Conservation (phyloP, 306 rosid genomes). For the Luffa aegyptiaca region DNA sequence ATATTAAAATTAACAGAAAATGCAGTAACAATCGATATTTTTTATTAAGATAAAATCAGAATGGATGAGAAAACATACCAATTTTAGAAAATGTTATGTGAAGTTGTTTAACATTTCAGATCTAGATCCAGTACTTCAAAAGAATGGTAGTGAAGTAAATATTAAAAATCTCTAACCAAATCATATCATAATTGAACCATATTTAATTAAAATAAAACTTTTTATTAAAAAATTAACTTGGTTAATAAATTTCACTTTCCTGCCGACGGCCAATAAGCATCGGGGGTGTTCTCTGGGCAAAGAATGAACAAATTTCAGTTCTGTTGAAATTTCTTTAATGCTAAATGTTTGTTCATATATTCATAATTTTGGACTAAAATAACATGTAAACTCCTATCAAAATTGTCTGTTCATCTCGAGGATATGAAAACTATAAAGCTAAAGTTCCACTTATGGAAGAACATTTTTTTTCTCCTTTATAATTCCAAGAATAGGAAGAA, state of each 20-base stretch:
- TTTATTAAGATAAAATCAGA: no score
- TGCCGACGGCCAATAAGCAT: neutral
- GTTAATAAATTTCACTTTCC: neutral
- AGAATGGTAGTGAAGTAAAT: no score
- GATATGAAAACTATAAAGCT: neutral
- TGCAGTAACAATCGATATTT: no score
- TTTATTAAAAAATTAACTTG: neutral
- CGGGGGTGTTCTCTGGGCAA: neutral
- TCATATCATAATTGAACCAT: neutral
- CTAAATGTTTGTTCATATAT: neutral
- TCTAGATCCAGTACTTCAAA: neutral
- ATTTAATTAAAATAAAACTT: neutral
- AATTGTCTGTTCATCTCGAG: neutral
- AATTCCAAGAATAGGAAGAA: conserved; percentile 24
- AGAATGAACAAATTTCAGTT: neutral
- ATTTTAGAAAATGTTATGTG: no score
- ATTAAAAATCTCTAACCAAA: neutral
- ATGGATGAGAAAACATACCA: no score
- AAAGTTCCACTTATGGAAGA: neutral
- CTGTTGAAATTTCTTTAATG: neutral
- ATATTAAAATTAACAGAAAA: no score
- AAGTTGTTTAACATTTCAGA: no score
- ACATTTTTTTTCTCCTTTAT: conserved; percentile 20
- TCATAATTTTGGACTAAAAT: neutral
- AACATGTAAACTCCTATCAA: neutral